Evolutionary conservation across 2,329 filamentous ascomycete species (phyloP).

Genomic region (Hypocrella siamensis): DNA sequence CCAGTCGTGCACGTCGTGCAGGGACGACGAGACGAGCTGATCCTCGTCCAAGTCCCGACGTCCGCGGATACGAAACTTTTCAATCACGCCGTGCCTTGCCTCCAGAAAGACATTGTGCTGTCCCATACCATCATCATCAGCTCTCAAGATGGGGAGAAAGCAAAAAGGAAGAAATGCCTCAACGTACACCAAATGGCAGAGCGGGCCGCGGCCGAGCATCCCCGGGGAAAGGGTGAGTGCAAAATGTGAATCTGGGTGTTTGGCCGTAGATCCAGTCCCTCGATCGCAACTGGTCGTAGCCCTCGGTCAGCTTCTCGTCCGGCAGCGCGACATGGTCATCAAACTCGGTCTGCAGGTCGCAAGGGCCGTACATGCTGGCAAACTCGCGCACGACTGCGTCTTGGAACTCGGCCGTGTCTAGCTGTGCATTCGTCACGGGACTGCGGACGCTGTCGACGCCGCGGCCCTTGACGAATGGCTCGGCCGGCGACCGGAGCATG

Average conservation of each 20-base stretch:
- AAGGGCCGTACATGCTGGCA: conserved; percentile 42
- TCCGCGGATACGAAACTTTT: conserved; percentile 14
- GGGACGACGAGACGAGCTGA: not conserved
- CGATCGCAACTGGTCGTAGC: conserved; percentile 28
- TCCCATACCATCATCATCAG: too few species aligned
- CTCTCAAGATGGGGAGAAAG: not conserved
- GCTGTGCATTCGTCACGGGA: conserved; percentile 61
- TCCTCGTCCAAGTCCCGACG: not conserved
- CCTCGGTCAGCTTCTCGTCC: conserved; percentile 30
- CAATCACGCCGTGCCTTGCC: conserved; percentile 20
- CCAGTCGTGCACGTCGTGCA: conserved; percentile 14
- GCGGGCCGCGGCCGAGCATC: conserved; percentile 39
- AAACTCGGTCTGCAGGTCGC: conserved; percentile 22
- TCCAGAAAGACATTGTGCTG: conserved; percentile 20
- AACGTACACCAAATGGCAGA: conserved; percentile 28
- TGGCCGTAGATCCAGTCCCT: conserved; percentile 68
- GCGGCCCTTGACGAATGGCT: conserved; percentile 58
- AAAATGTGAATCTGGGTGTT: conserved; percentile 70
- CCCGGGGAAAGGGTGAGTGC: conserved; percentile 41
- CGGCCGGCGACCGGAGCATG: conserved; percentile 65
- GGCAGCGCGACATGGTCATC: conserved; percentile 32
- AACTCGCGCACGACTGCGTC: conserved; percentile 51
- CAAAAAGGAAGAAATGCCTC: not conserved
- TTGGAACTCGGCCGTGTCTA: conserved; percentile 31
- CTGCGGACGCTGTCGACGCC: conserved; percentile 89